Base-by-base conservation (phyloP, 371 early-diverging fungal genomes). In the Apophysomyces trapeziformis region DNA sequence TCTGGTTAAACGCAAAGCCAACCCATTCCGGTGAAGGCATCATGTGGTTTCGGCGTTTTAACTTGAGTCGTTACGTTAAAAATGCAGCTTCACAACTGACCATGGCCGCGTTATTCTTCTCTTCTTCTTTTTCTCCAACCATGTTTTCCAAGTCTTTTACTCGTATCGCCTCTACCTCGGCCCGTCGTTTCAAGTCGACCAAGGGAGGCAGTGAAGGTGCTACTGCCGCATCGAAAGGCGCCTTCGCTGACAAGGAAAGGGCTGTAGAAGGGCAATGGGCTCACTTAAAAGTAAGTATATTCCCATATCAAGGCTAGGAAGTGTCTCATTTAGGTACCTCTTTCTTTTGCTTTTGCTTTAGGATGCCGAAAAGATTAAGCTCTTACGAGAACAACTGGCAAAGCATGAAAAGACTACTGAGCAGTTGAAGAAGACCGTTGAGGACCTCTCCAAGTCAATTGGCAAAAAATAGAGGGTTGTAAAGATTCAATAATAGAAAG, bases 251-350 rank as follows among this genome's bases (percentile, higher is more conserved):
- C 7, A 72, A 72, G 57, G 73, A 72, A 60, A 69, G 61, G 59
- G 73, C 73, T 36, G 66, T 57, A 4, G 73, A 72, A 61, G 64
- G 63, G 21, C 69, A 64, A 56, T 72, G 73, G 73, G 73, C 69
- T 60, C 66, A 62, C 45, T 21, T 56, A 18, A 68, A 72, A 7
- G 73, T 72, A 64, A 72, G 66, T 60, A 18, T 4, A 44, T 11
- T 41, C 8, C 5, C 9, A 21, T 11, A 18, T 50, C 9, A 11
- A 21, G 21, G 18, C 1, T 2, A 26, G 32, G 32, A 26, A 26
- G 32, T 26, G 32, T 26, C 32, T 26, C 32, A 26, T 26, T 26
- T 8, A 6, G 5, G 9, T 21, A 21, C 21, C 2, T 21, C 7
- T 18, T 4, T 4, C 21, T 50, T 50, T 21, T 50, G 9, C 11